Conservation (phyloP, 768 basidiomycete genomes). For the Floccularia luteovirens region DNA sequence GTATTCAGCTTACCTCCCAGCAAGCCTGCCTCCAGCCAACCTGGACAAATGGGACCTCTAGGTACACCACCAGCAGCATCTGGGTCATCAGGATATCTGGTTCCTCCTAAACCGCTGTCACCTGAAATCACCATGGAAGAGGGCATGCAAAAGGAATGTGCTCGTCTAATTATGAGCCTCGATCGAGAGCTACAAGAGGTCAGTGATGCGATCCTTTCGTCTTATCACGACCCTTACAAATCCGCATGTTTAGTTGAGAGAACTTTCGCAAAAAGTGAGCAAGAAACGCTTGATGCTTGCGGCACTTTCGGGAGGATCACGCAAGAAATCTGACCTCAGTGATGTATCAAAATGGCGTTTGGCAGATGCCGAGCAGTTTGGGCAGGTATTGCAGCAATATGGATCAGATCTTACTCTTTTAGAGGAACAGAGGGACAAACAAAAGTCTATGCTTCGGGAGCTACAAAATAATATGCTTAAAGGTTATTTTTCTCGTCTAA, state of each 20-base stretch:
- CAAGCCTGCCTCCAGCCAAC: no score
- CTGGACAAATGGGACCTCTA: no score
- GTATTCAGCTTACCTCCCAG: no score
- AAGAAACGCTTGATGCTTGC: constrained; percentile 25
- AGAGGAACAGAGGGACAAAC: constrained; percentile 30
- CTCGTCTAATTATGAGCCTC: constrained; percentile 36
- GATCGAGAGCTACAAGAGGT: constrained; percentile 53
- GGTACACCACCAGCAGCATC: no score
- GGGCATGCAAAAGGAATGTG: constrained; percentile 66
- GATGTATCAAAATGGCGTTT: constrained; percentile 45
- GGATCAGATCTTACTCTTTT: constrained; percentile 45
- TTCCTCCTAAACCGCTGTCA: background rate
- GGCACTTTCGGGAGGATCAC: constrained; percentile 29
- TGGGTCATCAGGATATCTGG: no score
- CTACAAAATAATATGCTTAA: constrained; percentile 62
- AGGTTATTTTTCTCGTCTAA: constrained; percentile 31
- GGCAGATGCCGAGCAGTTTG: constrained; percentile 45
- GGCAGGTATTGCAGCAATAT: constrained; percentile 36
- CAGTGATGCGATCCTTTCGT: constrained; percentile 21
- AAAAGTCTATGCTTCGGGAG: constrained; percentile 39
- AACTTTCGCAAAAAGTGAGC: constrained; percentile 27
- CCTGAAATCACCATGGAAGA: constrained; percentile 32
- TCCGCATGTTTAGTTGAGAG: constrained; percentile 29
- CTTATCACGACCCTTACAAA: constrained; percentile 1
- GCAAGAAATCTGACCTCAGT: constrained; percentile 36